Evolutionary conservation across 257 asterid species (phyloP).

Genomic region (Euphrasia confusa): DNA sequence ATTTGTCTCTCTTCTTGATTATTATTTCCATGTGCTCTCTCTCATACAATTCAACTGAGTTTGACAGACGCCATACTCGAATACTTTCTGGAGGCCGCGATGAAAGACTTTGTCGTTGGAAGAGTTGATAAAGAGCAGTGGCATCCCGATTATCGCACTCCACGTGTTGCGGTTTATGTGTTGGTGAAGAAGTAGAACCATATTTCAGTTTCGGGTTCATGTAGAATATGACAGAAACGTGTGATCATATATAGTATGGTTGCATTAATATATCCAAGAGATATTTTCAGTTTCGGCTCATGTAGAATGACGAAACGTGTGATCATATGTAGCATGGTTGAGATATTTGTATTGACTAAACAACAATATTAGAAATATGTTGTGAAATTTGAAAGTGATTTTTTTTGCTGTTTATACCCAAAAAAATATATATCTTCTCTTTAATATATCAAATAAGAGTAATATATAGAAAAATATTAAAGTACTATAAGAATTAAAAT

Average conservation of each 20-base stretch:
- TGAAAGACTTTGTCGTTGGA: constrained; percentile 60
- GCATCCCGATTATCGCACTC: constrained; percentile 83
- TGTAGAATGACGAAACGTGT: too few relatives aligned
- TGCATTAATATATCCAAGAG: neutral
- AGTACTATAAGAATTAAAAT: too few relatives aligned
- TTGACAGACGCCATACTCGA: constrained; percentile 82
- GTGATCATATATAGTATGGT: neutral
- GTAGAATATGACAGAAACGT: too few relatives aligned
- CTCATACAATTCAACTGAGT: constrained; percentile 9
- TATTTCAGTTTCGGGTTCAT: neutral
- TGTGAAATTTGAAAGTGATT: too few relatives aligned
- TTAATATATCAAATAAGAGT: too few relatives aligned
- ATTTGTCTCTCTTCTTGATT: neutral
- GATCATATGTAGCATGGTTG: neutral
- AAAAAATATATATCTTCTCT: too few relatives aligned
- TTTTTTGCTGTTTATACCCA: too few relatives aligned
- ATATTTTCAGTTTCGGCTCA: too few relatives aligned
- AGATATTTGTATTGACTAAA: too few relatives aligned
- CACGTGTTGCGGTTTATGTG: constrained; percentile 67
- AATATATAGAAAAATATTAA: too few relatives aligned
- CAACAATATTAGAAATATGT: too few relatives aligned
- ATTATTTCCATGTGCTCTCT: neutral
- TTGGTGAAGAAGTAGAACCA: constrained; percentile 50
- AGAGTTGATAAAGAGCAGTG: constrained; percentile 66
- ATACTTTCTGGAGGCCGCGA: constrained; percentile 73